Base-by-base conservation (phyloP, 2,329 filamentous ascomycete genomes). In the Apiospora sp. region DNA sequence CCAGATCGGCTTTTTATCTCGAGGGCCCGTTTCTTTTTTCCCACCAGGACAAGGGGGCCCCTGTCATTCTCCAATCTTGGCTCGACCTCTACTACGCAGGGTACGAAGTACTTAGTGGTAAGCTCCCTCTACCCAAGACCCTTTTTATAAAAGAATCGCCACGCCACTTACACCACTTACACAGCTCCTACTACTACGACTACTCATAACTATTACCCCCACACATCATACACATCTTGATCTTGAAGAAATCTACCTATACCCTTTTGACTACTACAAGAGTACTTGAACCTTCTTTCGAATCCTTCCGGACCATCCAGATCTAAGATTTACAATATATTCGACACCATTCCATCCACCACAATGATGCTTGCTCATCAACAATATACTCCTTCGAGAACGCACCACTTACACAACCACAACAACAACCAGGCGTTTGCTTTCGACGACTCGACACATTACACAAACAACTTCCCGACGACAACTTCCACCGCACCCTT, bases 351-450 rank as follows among this genome's bases (percentile, higher is more conserved):
- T 54, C 43, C 72, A 69, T 44, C 41, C 64, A 64, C 72, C 16
- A 49, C 54, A 71, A 81, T 79, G 79, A 81, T 81, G 79, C 78
- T 81, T 73, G 75, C 78, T 54, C 78, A 79, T 64, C 58, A 41
- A 64, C 54, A n/a, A 2, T 64, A 64, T 74, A 77, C 67, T 72
- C 78, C 78, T 74, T 74, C 75, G 72, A 78, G 76, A 75, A 76
- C 72, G 71, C 77, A 76, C 69, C 74, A 71, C 27, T 71, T 71
- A 16, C 67, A 51, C 58, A 70, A 70, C 75, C 74, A 70, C 43
- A 22, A 44, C 43, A 34, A 27, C 67, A 44, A 48, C 43, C 67
- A 49, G 24, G 13, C 67, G 16, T 41, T 34, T n/a, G 3, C 34
- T 34, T 70, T 70, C 14, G 69, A 41, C 68, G 61, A 43, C 61